Conservation (phyloP, 2,329 filamentous ascomycete species). For the Bipolaris bicolor region DNA sequence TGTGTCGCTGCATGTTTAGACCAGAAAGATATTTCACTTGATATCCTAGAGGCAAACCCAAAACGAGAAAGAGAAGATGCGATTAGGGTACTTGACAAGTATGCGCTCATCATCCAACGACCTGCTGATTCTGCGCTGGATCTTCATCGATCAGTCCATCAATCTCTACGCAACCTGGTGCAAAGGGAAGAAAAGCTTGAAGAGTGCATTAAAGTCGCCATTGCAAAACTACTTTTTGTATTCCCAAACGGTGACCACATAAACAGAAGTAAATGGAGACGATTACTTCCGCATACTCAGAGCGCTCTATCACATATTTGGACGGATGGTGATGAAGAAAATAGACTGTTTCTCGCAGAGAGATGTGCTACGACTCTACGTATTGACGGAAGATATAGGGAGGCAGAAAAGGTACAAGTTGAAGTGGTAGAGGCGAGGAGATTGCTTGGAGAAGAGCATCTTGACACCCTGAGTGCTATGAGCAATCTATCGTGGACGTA, state of each 20-base stretch:
- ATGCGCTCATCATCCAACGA: conserved; percentile 18
- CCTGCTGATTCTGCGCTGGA: conserved; percentile 17
- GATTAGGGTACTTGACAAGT: conserved; percentile 17
- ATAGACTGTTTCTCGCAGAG: neutral
- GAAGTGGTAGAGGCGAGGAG: neutral
- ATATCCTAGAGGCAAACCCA: conserved; percentile 22
- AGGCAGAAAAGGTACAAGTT: neutral
- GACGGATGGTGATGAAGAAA: neutral
- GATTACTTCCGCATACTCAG: neutral
- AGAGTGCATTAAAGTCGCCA: conserved; percentile 14
- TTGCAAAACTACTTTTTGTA: conserved; percentile 7
- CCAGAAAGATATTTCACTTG: conserved; percentile 25
- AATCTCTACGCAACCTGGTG: conserved; percentile 11
- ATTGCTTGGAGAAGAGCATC: neutral
- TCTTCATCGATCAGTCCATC: conserved; percentile 22
- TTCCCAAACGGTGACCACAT: neutral
- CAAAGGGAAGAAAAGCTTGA: conserved; percentile 5
- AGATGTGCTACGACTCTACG: neutral
- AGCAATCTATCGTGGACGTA: no score
- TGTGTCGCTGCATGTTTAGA: conserved; percentile 51
- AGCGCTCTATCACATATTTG: neutral
- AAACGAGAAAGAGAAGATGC: conserved; percentile 8
- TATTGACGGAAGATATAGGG: neutral
- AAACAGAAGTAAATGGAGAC: neutral
- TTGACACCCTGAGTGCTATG: no score